Evolutionary conservation across 1,284 basidiomycete species (phyloP), one percentile per base, ranked within the genome.

Genomic region (Boletus mariae): DNA sequence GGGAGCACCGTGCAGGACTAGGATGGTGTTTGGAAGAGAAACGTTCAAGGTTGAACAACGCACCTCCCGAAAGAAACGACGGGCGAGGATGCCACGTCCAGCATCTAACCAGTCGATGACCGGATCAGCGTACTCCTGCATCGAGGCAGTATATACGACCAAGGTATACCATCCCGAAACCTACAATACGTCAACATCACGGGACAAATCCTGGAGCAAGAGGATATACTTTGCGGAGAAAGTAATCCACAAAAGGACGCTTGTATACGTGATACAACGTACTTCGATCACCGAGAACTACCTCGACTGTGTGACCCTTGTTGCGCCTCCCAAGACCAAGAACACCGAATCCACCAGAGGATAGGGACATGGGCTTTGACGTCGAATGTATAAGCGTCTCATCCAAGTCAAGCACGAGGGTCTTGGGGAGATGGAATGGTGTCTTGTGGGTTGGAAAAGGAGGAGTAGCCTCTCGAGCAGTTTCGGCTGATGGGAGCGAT

Each of bases 81-180:
- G 88, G 1, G 80, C 83, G 42, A 99, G 84, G 53, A 99, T 89
- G 8, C 92, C 93, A 45, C 93, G 80, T 3, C 96, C 96, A 55
- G 90, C 93, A 68, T 99, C 96, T 54, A 99, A 76, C 96, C 97
- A 99, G 73, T 99, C 97, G 62, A 99, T 99, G 28, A 99, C 96
- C 0, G 97, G 96, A 75, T 99, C 96, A 54, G 96, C 96, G 70
- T 99, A 99, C 72, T 99, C 96, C 66, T 94, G 91, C 87, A 99
- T 94, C 6, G 94, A 98, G 1, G 96, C 97, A 17, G 96, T 99
- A 72, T 96, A 99, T 59, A 99, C 92, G 52, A 99, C 95, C 51
- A 99, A 85, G 2, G 95, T 98, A 74, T 99, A 99, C 96, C 96
- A 99, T 40, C 87, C 80, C 25, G 96, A 95, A 43, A 98, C 97